Evolutionary conservation across 2,329 filamentous ascomycete genomes (phyloP).

Genomic region (Aquanectria penicillioides): DNA sequence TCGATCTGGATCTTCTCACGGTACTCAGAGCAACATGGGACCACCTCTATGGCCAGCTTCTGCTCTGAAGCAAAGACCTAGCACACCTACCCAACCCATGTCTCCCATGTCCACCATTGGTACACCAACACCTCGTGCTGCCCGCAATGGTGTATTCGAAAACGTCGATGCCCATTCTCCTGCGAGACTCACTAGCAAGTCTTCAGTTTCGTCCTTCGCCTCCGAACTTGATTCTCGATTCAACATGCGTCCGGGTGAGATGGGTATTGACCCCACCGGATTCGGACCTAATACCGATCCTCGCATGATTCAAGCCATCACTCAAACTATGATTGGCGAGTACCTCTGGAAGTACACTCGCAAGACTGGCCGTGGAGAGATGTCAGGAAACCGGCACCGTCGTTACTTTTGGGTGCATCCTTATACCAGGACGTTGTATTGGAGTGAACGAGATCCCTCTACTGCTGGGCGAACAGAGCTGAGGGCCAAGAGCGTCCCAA

Average conservation of each 20-base stretch:
- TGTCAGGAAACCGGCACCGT: slow-evolving; percentile 89
- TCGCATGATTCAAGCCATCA: slow-evolving; percentile 98
- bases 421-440: slow-evolving; percentile 95
- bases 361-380: slow-evolving; percentile 86
- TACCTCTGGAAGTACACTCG: slow-evolving; percentile 99
- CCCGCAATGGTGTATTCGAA: slow-evolving; percentile 59
- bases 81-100: slow-evolving; percentile 66
- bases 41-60: slow-evolving; percentile 88
- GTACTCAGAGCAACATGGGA: slow-evolving; percentile 72
- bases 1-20: slow-evolving; percentile 64
- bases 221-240: slow-evolving; percentile 94
- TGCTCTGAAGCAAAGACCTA: slow-evolving; percentile 67
- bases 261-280: slow-evolving; percentile 63
- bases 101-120: slow-evolving; percentile 62
- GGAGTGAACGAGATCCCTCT: slow-evolving; percentile 91
- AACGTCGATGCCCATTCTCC: slow-evolving; percentile 60
- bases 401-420: slow-evolving; percentile 99
- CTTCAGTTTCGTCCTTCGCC: slow-evolving; percentile 93
- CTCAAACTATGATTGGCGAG: slow-evolving; percentile 99
- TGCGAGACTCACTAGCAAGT: slow-evolving; percentile 62
- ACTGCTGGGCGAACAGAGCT: slow-evolving; percentile 80
- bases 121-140: slow-evolving; percentile 66
- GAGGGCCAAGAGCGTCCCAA: slow-evolving; percentile 87
- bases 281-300: slow-evolving; percentile 84
- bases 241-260: slow-evolving; percentile 72